These are phyloP conservation scores for Calonectria montana DNA, from an alignment of 2,329 filamentous ascomycete genomes.

Conservation along the genomic window DNA sequence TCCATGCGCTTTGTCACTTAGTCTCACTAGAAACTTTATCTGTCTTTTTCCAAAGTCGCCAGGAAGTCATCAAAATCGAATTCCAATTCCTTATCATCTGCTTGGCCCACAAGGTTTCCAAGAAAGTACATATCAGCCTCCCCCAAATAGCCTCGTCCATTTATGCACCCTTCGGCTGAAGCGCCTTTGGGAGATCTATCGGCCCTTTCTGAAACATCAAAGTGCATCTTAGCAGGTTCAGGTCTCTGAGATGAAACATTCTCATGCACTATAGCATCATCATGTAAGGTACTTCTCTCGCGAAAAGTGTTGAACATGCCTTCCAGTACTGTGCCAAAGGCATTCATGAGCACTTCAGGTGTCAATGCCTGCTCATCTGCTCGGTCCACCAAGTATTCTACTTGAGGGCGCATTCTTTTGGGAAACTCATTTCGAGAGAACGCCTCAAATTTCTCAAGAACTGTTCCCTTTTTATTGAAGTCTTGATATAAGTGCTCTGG, in stretches of 20 bases:
- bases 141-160: background rate
- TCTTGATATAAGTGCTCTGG: background rate
- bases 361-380: background rate
- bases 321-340: background rate
- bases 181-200: background rate
- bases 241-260: background rate
- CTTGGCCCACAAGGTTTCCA: background rate
- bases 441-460: background rate
- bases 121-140: background rate
- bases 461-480: background rate
- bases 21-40: too few relatives aligned
- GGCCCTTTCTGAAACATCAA: background rate
- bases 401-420: background rate
- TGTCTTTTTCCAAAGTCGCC: background rate
- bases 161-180: background rate
- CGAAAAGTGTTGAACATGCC: background rate
- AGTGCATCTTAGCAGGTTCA: background rate
- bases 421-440: background rate
- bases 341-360: background rate
- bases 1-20: too few relatives aligned
- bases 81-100: background rate
- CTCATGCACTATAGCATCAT: background rate
- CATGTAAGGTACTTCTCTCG: background rate
- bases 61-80: background rate
- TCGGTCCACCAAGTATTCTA: background rate